phyloP scores from a whole-genome alignment of 169 alveolate genomes.

The Plasmodium cynomolgi region DNA sequence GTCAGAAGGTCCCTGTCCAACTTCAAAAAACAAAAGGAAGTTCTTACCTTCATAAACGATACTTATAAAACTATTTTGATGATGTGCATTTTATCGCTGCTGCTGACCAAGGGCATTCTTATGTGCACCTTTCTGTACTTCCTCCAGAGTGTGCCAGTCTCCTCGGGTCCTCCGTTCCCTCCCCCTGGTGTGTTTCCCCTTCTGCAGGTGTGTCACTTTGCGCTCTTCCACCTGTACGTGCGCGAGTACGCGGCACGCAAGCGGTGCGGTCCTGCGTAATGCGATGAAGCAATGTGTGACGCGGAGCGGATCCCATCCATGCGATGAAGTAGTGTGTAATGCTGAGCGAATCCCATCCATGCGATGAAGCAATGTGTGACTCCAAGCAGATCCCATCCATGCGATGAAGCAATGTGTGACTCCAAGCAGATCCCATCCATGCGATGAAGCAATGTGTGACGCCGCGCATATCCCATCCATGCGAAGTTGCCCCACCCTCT shows the following conservation, averaged over 20 bases:
- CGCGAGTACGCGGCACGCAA: not conserved
- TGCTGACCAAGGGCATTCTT: constrained; percentile 27
- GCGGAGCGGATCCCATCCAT: not conserved
- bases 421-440: too few species aligned
- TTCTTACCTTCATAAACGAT: constrained; percentile 8
- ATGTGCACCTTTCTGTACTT: constrained; percentile 15
- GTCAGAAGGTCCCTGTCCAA: constrained; percentile 10
- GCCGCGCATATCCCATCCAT: too few species aligned
- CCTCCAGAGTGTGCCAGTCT: not conserved
- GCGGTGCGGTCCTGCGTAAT: not conserved
- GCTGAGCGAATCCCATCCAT: too few species aligned
- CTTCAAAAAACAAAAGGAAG: constrained; percentile 37
- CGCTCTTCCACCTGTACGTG: constrained; percentile 25
- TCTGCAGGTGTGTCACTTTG: constrained; percentile 30
- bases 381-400: too few species aligned
- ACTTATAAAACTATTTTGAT: constrained; percentile 13
- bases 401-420: too few species aligned
- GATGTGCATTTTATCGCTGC: constrained; percentile 7
- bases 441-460: too few species aligned
- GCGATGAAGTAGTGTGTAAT: too few species aligned
- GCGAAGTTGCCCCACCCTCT: too few species aligned
- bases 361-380: too few species aligned
- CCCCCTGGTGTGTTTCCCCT: not conserved
- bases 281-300: not conserved
- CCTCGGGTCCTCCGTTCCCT: not conserved